These are phyloP conservation scores for Taxillus chinensis DNA, from an alignment of 164 flowering plant genomes.

Conservation along the genomic window DNA sequence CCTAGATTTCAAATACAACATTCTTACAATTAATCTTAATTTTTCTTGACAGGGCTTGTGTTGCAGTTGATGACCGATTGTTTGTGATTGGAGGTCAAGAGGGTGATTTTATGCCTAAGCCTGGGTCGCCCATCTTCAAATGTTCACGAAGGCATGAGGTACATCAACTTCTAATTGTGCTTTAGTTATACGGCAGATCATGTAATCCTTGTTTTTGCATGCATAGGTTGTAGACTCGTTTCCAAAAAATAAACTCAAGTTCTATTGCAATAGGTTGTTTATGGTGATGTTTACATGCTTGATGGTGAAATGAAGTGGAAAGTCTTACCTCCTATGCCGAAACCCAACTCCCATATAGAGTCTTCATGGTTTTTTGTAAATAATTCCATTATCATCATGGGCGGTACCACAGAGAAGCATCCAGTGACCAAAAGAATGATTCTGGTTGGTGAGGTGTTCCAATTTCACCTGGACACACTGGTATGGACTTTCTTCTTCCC, in stretches of 20 bases:
- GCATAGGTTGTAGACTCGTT: neutral
- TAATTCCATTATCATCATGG: constrained; percentile 65
- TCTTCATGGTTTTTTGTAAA: constrained; percentile 78
- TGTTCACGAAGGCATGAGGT: constrained; percentile 96
- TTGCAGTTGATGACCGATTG: constrained; percentile 62
- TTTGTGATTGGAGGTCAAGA: constrained; percentile 93
- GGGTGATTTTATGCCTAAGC: constrained; percentile 97
- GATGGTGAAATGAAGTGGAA: constrained; percentile 86
- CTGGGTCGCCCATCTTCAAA: constrained; percentile 91
- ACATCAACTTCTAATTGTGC: constrained; percentile 4
- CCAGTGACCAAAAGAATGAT: constrained; percentile 75
- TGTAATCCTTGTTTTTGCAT: neutral
- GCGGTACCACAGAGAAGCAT: constrained; percentile 93
- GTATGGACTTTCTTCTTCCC: constrained; percentile 21
- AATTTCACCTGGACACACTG: constrained; percentile 51
- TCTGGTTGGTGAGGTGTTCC: constrained; percentile 73
- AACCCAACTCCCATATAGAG: constrained; percentile 90
- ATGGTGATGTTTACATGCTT: constrained; percentile 75
- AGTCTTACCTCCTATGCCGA: constrained; percentile 73
- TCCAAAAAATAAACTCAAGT: neutral
- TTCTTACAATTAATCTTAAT: neutral
- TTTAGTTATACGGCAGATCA: neutral
- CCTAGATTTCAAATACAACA: neutral
- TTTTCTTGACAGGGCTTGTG: constrained; percentile 55
- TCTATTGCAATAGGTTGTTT: constrained; percentile 48